These are phyloP conservation scores for Ogataea siamensis DNA, from an alignment of 805 yeast genomes.

Conservation along the genomic window DNA sequence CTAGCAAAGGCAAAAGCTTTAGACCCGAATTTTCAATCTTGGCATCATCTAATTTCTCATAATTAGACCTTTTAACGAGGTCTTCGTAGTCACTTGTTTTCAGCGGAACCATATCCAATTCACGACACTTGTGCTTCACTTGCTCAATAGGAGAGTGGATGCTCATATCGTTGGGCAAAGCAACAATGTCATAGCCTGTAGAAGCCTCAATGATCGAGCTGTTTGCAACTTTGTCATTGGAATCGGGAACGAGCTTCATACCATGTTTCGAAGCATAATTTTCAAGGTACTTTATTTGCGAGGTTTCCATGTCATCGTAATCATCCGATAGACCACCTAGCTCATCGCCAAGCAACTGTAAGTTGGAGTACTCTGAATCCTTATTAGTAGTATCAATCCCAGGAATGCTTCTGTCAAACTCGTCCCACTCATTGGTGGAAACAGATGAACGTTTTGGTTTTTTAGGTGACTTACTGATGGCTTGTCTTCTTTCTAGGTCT, in stretches of 20 bases:
- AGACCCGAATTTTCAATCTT: slow-evolving; percentile 22
- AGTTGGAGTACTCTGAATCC: slow-evolving; percentile 7
- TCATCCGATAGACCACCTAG: slow-evolving; percentile 18
- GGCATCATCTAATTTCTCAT: slow-evolving; percentile 21
- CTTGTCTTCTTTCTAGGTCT: slow-evolving; percentile 29
- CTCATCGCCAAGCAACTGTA: slow-evolving; percentile 21
- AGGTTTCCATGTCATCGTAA: slow-evolving; percentile 10
- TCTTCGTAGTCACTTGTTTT: neutral
- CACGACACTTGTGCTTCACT: slow-evolving; percentile 8
- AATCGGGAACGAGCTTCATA: slow-evolving; percentile 15
- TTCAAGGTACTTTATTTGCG: slow-evolving; percentile 26
- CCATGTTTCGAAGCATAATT: slow-evolving; percentile 31
- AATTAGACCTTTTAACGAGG: slow-evolving; percentile 8
- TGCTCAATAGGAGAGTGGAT: slow-evolving; percentile 13
- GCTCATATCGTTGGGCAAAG: slow-evolving; percentile 28
- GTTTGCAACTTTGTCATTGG: slow-evolving; percentile 9
- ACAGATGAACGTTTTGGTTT: neutral
- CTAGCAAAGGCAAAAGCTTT: slow-evolving; percentile 15
- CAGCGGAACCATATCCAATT: slow-evolving; percentile 21
- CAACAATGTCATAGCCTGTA: slow-evolving; percentile 25
- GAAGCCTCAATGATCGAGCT: slow-evolving; percentile 26
- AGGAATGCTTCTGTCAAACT: slow-evolving; percentile 20
- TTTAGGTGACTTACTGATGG: neutral
- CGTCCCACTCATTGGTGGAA: slow-evolving; percentile 21
- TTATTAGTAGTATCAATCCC: slow-evolving; percentile 22